Evolutionary conservation across 768 basidiomycete genomes (phyloP).

Genomic region (Kwoniella sp.): DNA sequence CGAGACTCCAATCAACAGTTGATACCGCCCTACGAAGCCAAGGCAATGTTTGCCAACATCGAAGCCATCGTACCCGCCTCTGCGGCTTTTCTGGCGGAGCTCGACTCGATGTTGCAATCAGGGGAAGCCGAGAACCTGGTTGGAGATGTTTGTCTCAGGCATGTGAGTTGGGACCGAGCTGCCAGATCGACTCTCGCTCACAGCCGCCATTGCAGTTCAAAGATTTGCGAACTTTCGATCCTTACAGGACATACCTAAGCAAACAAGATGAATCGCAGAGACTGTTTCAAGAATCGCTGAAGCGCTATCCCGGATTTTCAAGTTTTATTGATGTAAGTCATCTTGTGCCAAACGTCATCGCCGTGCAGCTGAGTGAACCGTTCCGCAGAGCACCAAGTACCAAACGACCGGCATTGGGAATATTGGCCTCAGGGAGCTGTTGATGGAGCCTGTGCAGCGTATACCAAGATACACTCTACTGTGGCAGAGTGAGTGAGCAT

Average conservation of each 20-base stretch:
- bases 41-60: slow-evolving; percentile 89
- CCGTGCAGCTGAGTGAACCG: too few species aligned
- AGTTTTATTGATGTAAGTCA: slow-evolving; percentile 80
- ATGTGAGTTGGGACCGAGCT: slow-evolving; percentile 57
- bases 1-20: slow-evolving; percentile 81
- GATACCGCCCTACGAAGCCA: slow-evolving; percentile 86
- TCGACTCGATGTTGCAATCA: slow-evolving; percentile 74
- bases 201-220: slow-evolving; percentile 63
- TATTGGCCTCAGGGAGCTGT: slow-evolving; percentile 81
- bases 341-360: slow-evolving; percentile 5
- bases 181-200: background rate
- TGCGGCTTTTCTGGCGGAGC: slow-evolving; percentile 76
- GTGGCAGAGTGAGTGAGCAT: slow-evolving; percentile 69
- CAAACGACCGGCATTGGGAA: slow-evolving; percentile 64
- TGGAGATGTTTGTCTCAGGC: slow-evolving; percentile 81
- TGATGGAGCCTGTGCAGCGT: slow-evolving; percentile 95
- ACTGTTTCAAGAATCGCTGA: slow-evolving; percentile 79
- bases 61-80: slow-evolving; percentile 88
- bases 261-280: slow-evolving; percentile 90
- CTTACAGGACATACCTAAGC: slow-evolving; percentile 86
- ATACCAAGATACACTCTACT: slow-evolving; percentile 92
- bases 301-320: slow-evolving; percentile 72
- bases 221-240: slow-evolving; percentile 79
- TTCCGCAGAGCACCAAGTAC: slow-evolving; percentile 66
- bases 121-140: slow-evolving; percentile 64